Evolutionary conservation across 2,329 filamentous ascomycete genomes (phyloP), one percentile per base, ranked within the genome.

Genomic region (Arthrobotrys megalospora): DNA sequence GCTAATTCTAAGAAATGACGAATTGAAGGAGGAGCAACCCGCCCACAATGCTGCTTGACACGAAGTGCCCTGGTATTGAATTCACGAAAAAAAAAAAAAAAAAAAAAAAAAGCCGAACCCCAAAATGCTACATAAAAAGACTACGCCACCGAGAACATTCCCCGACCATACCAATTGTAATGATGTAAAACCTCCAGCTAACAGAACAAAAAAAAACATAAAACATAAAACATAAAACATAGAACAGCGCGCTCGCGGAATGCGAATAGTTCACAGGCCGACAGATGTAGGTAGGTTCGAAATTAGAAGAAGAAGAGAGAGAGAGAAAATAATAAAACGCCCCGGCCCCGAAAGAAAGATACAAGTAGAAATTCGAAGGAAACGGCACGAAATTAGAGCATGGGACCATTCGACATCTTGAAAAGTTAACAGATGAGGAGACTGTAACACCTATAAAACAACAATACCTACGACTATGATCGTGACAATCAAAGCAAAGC

Each of bases 391-490:
- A 28, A 28, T 28, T 28, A 28, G 24, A 28, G 24, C 24, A 28
- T 28, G 24, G 24, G 24, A 28, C 24, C 24, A 28, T 28, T 28
- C 24, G 24, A 28, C 5, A 28, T 28, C 24, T 28, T 28, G 24
- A 28, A 28, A 28, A 28, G 24, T 5, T 28, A 28, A 28, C 24
- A 28, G 24, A 5, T 2, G 24, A 52, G 12, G 12, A 21, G 19
- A 16, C 11, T 34, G 32, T 3, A 19, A 14, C 24, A 8, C 24
- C 19, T 62, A 77, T 38, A 77, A 41, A 24, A 63, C 60, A 34
- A 67, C 52, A 28, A 77, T 47, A 1, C 73, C 66, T 2, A 67
- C 34, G 1, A 58, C 60, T 12, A 67, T 77, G 32, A 77, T 62
- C 10, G 66, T 21, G 8, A 63, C 73, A 7, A 67, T 62, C 8